A percentile compares a stretch with the other conserved stretches of the same genome.
Evolutionary conservation across 192 early-diverging fungal genomes (phyloP).

Genomic region (Mortierella hygrophila): DNA sequence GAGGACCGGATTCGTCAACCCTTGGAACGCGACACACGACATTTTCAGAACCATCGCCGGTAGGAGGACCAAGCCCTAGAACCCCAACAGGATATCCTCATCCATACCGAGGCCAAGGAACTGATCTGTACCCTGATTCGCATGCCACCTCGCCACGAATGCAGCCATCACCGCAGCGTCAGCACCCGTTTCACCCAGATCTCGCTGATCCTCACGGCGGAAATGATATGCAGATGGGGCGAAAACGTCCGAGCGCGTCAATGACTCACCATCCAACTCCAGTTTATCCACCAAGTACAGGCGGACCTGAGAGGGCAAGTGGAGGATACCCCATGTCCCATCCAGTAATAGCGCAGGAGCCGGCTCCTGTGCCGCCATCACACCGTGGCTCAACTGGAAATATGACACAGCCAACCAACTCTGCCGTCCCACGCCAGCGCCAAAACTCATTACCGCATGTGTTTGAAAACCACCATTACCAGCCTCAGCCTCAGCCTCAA

Average conservation of each 20-base stretch:
- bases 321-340: not conserved
- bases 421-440: constrained; percentile 19
- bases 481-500: constrained; percentile 43
- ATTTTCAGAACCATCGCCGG: constrained; percentile 12
- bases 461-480: constrained; percentile 16
- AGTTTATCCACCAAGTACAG: not conserved
- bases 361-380: constrained; percentile 1
- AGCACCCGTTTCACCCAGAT: constrained; percentile 7
- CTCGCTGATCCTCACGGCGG: not conserved
- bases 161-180: constrained; percentile 3
- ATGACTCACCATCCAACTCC: not conserved
- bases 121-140: constrained; percentile 2
- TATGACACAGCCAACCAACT: not conserved
- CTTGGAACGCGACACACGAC: constrained; percentile 6
- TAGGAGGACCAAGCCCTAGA: not conserved
- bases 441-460: constrained; percentile 45
- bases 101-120: constrained; percentile 5
- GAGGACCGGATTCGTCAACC: not conserved
- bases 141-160: not conserved
- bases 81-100: not conserved
- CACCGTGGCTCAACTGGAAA: constrained; percentile 23
- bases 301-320: not conserved
- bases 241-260: not conserved
- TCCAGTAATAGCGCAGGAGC: not conserved
- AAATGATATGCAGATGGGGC: not conserved